Evolutionary conservation across 164 flowering plant species (phyloP).

Genomic region (Warburgia ugandensis): DNA sequence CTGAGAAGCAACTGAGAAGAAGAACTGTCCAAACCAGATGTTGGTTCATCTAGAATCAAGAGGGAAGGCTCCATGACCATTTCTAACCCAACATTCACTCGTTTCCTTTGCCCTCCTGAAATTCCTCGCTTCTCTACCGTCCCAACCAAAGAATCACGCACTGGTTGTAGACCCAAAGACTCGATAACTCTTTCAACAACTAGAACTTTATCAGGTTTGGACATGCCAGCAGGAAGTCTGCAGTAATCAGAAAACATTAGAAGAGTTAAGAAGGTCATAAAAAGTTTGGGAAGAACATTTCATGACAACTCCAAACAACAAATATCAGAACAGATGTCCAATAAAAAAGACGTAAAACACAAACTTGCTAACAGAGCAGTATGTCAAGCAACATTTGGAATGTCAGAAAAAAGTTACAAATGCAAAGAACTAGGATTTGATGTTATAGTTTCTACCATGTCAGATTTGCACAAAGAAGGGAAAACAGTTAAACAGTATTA

Average conservation of each 20-base stretch:
- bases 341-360: too few species aligned
- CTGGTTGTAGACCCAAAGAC: conserved; percentile 73
- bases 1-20: conserved; percentile 86
- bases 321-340: too few species aligned
- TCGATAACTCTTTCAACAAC: conserved; percentile 95
- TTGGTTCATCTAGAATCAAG: conserved; percentile 90
- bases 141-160: conserved; percentile 88
- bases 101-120: conserved; percentile 97
- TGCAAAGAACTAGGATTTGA: too few species aligned
- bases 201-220: conserved; percentile 79
- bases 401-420: too few species aligned
- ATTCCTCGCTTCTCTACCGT: conserved; percentile 98
- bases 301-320: neutral
- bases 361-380: too few species aligned
- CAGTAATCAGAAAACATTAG: conserved; percentile 4
- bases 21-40: conserved; percentile 95
- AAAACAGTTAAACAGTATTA: too few species aligned
- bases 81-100: conserved; percentile 97
- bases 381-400: too few species aligned
- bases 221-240: conserved; percentile 68
- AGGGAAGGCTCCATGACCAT: conserved; percentile 99
- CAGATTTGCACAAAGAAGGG: too few species aligned
- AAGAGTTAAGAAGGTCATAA: neutral
- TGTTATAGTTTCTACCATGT: too few species aligned
- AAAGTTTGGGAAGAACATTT: too few species aligned